A percentile compares a stretch with the other conserved stretches of the same genome.
These are phyloP conservation scores for Mucor ambiguus DNA, from an alignment of 371 early-diverging fungal genomes.

Conservation along the genomic window DNA sequence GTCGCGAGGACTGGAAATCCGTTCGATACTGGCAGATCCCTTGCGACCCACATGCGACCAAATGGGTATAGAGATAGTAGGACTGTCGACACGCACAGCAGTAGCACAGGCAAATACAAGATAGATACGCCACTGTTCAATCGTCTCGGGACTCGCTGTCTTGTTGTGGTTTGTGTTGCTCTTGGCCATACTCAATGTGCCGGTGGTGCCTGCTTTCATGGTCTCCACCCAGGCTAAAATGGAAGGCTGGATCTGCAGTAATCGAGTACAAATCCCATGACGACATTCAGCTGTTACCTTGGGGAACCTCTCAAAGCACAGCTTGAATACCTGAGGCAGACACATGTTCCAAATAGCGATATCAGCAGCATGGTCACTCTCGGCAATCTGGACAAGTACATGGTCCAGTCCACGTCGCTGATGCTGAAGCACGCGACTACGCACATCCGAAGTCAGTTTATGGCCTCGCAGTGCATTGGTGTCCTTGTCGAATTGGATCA, in stretches of 20 bases:
- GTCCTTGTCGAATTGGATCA: slow-evolving; percentile 59
- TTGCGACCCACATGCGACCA: slow-evolving; percentile 60
- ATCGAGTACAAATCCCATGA: slow-evolving; percentile 59
- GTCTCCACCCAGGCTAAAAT: slow-evolving; percentile 61
- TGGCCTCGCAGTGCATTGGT: slow-evolving; percentile 45
- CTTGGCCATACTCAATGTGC: slow-evolving; percentile 51
- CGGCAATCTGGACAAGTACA: slow-evolving; percentile 41
- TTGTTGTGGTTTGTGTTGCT: slow-evolving; percentile 35
- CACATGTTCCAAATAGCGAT: slow-evolving; percentile 60
- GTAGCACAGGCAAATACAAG: slow-evolving; percentile 72
- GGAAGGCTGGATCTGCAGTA: slow-evolving; percentile 65
- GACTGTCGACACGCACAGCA: slow-evolving; percentile 44
- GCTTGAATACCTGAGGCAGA: slow-evolving; percentile 69
- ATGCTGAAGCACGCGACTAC: slow-evolving; percentile 53
- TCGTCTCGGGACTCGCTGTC: slow-evolving; percentile 59
- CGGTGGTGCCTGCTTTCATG: slow-evolving; percentile 36
- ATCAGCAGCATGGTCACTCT: slow-evolving; percentile 54
- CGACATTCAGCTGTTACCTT: slow-evolving; percentile 62
- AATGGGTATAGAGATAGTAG: slow-evolving; percentile 24
- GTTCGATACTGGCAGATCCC: slow-evolving; percentile 51
- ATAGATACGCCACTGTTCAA: slow-evolving; percentile 83
- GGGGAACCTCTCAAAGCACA: slow-evolving; percentile 66
- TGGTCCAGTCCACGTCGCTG: slow-evolving; percentile 41
- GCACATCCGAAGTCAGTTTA: slow-evolving; percentile 46
- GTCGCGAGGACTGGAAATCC: slow-evolving; percentile 61